Base-by-base conservation (phyloP, 352 stramenopile genomes). In the Phytophthora pisi region DNA sequence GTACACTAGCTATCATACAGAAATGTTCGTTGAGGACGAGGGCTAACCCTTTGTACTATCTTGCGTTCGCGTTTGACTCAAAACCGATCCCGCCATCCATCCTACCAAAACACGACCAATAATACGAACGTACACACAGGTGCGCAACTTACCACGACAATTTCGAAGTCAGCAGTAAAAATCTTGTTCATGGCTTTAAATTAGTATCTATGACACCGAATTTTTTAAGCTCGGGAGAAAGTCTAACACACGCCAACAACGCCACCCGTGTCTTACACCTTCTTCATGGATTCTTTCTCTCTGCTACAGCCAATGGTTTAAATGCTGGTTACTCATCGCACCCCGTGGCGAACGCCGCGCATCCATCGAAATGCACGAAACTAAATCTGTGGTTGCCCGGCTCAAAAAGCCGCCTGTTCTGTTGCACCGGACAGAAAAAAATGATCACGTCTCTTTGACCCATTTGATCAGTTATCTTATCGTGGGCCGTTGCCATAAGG, bases 391-490 rank as follows among this genome's bases (percentile, higher is more conserved):
- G 34, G 42, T 28, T 26, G 43, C 43, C 43, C 43, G 43, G 43
- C 43, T 51, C 43, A 51, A 16, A 10, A 7, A 8, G n/a, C 18
- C 18, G 8, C 43, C n/a, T 51, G 43, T 51, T 51, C 43, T 30
- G 43, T 50, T 16, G 7, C 9, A 13, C 43, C 43, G 43, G 43
- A 51, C 43, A 51, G 43, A 51, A 51, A 51, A 50, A 51, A 51
- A 51, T 51, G 43, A 51, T 51, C 43, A 28, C 43, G 43, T 51
- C 43, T 16, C 43, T 24, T 51, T 24, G 43, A 28, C 43, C 18
- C 16, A 23, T 20, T 23, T 5, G 4, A 18, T n/a, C 9, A 3
- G 18, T 51, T 51, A 51, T 51, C 18, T 51, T 51, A 51, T 50
- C 42, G 40, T 47, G 40, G 40, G 15, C 6, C 16, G 43, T 24